phyloP scores from a whole-genome alignment of 805 yeast genomes.

The Kodamaea leandrae region DNA sequence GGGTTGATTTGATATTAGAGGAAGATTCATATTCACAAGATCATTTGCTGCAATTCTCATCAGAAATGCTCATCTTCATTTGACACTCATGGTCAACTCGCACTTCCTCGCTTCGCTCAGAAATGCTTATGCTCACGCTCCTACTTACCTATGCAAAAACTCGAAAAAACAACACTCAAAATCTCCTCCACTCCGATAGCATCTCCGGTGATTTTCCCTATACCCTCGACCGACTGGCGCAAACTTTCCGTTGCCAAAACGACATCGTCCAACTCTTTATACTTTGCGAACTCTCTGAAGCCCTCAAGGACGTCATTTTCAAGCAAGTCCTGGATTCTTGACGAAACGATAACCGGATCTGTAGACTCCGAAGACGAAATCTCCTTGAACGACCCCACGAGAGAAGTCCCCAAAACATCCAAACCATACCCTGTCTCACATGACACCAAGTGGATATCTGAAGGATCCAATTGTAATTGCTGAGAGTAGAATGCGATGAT shows the following conservation, averaged over 20 bases:
- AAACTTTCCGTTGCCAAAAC: slow-evolving; percentile 80
- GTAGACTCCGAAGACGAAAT: slow-evolving; percentile 49
- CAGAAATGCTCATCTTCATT: no score
- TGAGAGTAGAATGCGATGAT: slow-evolving; percentile 9
- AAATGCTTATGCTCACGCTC: background rate
- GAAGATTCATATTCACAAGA: no score
- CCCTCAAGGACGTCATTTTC: slow-evolving; percentile 75
- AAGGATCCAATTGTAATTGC: slow-evolving; percentile 14
- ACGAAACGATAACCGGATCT: slow-evolving; percentile 71
- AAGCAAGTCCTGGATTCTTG: slow-evolving; percentile 72
- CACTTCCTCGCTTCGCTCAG: no score
- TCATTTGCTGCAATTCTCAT: no score
- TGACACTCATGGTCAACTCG: background rate
- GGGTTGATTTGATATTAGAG: no score
- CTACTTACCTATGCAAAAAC: slow-evolving; percentile 90
- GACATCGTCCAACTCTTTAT: slow-evolving; percentile 59
- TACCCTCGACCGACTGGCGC: slow-evolving; percentile 72
- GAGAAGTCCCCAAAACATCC: slow-evolving; percentile 34
- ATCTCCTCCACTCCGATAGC: slow-evolving; percentile 88
- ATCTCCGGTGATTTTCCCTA: slow-evolving; percentile 90
- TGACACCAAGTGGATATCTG: slow-evolving; percentile 45
- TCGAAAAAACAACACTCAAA: slow-evolving; percentile 84
- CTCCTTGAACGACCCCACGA: slow-evolving; percentile 47
- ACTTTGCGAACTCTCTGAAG: slow-evolving; percentile 56
- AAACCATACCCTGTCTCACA: slow-evolving; percentile 62